Base-by-base conservation (phyloP, 345 rosid genomes). In the Hevea brasiliensis region DNA sequence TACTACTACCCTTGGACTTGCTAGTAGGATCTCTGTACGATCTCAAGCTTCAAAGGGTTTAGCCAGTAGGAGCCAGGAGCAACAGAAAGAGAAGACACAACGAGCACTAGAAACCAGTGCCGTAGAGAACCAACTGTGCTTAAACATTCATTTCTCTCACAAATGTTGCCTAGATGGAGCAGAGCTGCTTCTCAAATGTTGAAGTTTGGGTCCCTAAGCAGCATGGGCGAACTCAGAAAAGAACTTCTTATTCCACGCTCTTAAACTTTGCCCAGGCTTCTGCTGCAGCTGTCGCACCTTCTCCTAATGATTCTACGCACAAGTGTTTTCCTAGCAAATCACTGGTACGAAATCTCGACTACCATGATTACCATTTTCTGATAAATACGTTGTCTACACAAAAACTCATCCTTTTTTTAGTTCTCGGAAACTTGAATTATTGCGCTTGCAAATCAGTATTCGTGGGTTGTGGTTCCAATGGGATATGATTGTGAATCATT, bases 151-250 rank as follows among this genome's bases (percentile, higher is more conserved):
- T 29, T 60, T 15, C 11, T 60, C 68, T 44, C 17, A 3, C 29
- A 21, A 54, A 93, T 91, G 98, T 73, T 89, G 21, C 62, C 85
- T n/a, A 88, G 93, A 79, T 91, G 89, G 82, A 73, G 74, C 75
- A 81, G 92, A 79, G 67, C 81, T 64, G 40, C 73, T 54, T 47
- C 71, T 13, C 85, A 71, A 61, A 45, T 83, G 29, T 79, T 83
- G 60, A 88, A 83, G 81, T 64, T 84, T n/a, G 68, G 74, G 40
- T 79, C 87, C 26, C 55, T 84, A 1, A 72, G 26, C 50, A 41
- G 77, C 50, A 54, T 70, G 61, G 79, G 27, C 18, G 40, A 77
- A 48, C 56, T 70, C 47, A 35, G 80, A 40, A 80, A 77, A 20
- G 80, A 72, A 59, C 18, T 67, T 47, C 56, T 63, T 27, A 56